Evolutionary conservation across 805 yeast species (phyloP), one percentile per base, ranked within the genome.

Genomic region (Pichia rugopelliculosa): DNA sequence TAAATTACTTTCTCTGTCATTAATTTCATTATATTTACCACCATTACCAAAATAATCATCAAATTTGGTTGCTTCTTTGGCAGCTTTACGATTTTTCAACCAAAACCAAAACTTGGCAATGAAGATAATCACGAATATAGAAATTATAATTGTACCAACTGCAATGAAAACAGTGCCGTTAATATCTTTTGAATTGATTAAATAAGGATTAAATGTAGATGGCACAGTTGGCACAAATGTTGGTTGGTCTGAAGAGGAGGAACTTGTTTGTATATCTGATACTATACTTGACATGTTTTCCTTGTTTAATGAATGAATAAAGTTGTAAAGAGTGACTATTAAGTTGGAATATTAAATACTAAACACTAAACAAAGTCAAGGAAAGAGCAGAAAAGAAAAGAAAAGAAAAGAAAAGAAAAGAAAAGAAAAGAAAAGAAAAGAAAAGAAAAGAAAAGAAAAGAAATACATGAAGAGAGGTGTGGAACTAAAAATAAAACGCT

Each of bases 161-260:
- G 70, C 59, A 30, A 75, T 70, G 57, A 75, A 74, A 20, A 74
- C 70, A 13, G 75, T 56, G 21, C 72, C 70, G 17, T 60, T 56
- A 2, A 70, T 66, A 39, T 66, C 54, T 8, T 50, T 38, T 6
- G 64, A 45, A 20, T 45, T 43, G 8, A 48, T 44, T 10, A 72
- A 57, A 48, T 54, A 70, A 10, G 76, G 76, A 42, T 70, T 48
- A 7, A 30, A 13, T 2, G 22, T 45, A 5, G 53, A 45, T 10
- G 66, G 61, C 12, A 61, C 53, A 2, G 48, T 40, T 7, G 38
- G 39, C 8, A 38, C 39, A 23, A 22, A 39, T 10, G 37, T 23
- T 30, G 26, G 27, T 8, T 6, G 6, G 12, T 9, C 12, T 13
- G 33, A 27, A 12, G n/a, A 4, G 15, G 34, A 24, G 1, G 49